Evolutionary conservation across 371 early-diverging fungal species (phyloP), one percentile per base, ranked within the genome.

Genomic region (Mycotypha africana): DNA sequence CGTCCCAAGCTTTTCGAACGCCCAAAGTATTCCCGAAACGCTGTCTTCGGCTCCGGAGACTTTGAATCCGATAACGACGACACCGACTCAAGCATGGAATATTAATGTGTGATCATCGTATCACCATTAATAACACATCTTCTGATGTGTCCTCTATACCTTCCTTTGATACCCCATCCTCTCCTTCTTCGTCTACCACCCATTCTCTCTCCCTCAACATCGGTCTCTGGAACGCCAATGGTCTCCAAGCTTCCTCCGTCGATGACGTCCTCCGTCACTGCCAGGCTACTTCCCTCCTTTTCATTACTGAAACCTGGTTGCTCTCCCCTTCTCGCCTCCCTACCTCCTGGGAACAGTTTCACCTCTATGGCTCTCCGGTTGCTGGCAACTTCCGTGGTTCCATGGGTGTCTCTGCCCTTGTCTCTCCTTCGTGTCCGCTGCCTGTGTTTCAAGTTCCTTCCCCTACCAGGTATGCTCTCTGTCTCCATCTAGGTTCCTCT

Each of bases 301-400:
- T 56, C 30, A 11, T 33, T 4, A 58, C 49, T 37, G 53, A 58
- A 47, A 58, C 45, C 24, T 58, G 58, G 52, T 45, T 38, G 46
- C 24, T 38, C 16, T 26, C 36, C 15, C 34, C 34, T 9, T n/a
- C n/a, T 6, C 7, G 34, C 4, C n/a, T 41, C 12, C 46, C 44
- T 4, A 42, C 47, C 12, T 10, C 35, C n/a, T 60, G 51, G 54
- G 4, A 25, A 28, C 48, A 60, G 23, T 35, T 30, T 37, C 55
- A 60, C 26, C 41, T 2, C n/a, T 60, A 54, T 51, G 55, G 51
- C 17, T 3, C 4, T 28, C 43, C 38, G 0, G 16, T 31, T 4
- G 20, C 24, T 5, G 25, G 20, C 4, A 21, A 21, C 4, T 40
- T 25, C 17, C 44, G 42, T 34, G 38, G 51, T 1, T 5, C 31